Percentiles rank a stretch among this genome's conserved stretches.
phyloP scores from a whole-genome alignment of 2,329 filamentous ascomycete species.

The Neopestalotiopsis sp. region DNA sequence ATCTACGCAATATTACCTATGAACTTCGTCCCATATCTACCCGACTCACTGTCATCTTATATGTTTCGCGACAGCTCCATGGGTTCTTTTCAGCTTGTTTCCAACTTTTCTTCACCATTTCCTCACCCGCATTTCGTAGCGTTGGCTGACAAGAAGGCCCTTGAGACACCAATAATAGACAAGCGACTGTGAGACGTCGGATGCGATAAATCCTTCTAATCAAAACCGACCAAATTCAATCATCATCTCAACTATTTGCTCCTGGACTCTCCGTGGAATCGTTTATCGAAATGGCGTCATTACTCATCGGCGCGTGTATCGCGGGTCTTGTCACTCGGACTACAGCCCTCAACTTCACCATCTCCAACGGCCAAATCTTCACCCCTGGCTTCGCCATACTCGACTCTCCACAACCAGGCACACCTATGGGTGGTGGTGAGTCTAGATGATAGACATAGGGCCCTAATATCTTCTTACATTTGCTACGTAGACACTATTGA shows the following conservation, averaged over 20 bases:
- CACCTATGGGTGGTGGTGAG: conserved; percentile 67
- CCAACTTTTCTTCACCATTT: neutral
- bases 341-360: conserved; percentile 55
- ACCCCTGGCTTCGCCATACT: conserved; percentile 73
- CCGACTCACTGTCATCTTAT: neutral
- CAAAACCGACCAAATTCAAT: no score
- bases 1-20: neutral
- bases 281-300: conserved; percentile 27
- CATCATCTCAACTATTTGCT: neutral
- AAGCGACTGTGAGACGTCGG: neutral
- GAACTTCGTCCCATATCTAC: neutral
- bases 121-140: neutral
- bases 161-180: neutral
- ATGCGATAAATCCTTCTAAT: neutral
- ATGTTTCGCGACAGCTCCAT: neutral
- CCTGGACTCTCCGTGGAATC: neutral
- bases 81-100: neutral
- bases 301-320: conserved; percentile 28
- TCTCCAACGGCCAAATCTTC: conserved; percentile 70
- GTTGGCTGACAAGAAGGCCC: neutral
- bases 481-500: conserved; percentile 58
- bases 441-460: conserved; percentile 21
- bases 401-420: conserved; percentile 69
- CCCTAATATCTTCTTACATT: conserved; percentile 24
- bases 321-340: conserved; percentile 34